Evolutionary conservation across 192 early-diverging fungal genomes (phyloP).

Genomic region (Powellomyces hirtus): DNA sequence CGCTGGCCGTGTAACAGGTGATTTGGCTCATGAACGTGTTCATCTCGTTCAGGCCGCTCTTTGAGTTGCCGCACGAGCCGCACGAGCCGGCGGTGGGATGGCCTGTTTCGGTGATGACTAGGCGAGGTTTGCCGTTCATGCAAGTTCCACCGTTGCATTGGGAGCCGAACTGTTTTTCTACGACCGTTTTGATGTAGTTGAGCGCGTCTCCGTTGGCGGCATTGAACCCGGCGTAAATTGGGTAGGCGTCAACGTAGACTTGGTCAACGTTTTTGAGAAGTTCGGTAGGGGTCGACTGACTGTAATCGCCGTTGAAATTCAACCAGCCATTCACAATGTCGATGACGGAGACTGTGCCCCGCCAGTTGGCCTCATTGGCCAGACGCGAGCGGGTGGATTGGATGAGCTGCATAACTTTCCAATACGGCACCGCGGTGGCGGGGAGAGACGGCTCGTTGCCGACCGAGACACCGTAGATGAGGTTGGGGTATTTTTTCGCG

Average conservation of each 20-base stretch:
- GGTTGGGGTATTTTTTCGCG: not conserved
- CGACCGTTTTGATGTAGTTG: not conserved
- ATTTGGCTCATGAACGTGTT: not conserved
- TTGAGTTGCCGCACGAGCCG: not conserved
- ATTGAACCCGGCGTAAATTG: not conserved
- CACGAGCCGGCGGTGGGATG: not conserved
- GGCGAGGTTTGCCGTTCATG: not conserved
- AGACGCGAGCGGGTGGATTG: not conserved
- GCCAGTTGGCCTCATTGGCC: not conserved
- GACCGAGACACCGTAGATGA: not conserved
- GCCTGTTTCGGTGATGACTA: not conserved
- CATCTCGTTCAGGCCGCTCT: not conserved
- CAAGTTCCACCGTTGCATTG: not conserved
- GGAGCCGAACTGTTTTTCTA: not conserved
- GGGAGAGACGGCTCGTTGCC: not conserved
- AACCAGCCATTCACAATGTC: not conserved
- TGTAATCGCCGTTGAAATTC: not conserved
- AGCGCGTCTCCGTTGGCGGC: not conserved
- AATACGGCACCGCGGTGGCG: not conserved
- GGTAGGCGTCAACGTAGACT: not conserved
- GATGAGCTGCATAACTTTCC: not conserved
- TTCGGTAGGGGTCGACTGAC: not conserved
- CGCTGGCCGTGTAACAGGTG: not conserved
- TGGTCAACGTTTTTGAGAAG: not conserved
- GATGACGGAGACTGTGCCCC: not conserved